Evolutionary conservation across 2,329 filamentous ascomycete species (phyloP).

Genomic region (Aspergillus terreus): DNA sequence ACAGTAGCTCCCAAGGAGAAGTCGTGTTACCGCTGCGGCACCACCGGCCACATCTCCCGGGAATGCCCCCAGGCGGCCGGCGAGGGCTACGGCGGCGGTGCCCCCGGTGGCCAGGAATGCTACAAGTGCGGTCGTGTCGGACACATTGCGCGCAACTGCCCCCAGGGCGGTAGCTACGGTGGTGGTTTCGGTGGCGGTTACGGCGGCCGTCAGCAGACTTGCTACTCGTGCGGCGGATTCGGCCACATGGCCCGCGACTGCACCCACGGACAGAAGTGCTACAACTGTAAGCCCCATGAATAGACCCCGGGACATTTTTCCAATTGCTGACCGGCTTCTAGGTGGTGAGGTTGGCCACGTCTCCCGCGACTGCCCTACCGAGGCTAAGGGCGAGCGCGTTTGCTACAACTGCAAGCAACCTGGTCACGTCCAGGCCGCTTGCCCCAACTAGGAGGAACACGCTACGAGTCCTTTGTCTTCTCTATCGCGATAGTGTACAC

Average conservation of each 20-base stretch:
- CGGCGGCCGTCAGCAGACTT: conserved; percentile 68
- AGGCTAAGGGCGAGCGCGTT: conserved; percentile 85
- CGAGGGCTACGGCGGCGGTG: conserved; percentile 44
- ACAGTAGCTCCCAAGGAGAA: conserved; percentile 83
- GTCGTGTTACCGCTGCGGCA: conserved; percentile 63
- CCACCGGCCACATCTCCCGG: conserved; percentile 85
- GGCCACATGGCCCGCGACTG: conserved; percentile 98
- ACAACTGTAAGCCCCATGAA: conserved; percentile 69
- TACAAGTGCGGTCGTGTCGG: conserved; percentile 98
- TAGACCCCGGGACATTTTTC: not conserved
- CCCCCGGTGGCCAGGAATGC: conserved; percentile 66
- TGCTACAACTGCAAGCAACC: conserved; percentile 94
- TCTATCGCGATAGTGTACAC: conserved; percentile 20
- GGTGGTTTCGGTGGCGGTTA: conserved; percentile 43
- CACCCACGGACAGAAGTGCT: conserved; percentile 99
- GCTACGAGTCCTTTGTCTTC: conserved; percentile 22
- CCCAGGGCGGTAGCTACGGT: conserved; percentile 43
- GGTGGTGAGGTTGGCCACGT: conserved; percentile 86
- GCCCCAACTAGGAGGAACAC: conserved; percentile 67
- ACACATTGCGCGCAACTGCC: conserved; percentile 77
- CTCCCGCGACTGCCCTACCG: conserved; percentile 92
- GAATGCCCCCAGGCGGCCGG: conserved; percentile 56
- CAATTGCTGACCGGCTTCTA: conserved; percentile 21
- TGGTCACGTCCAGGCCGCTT: conserved; percentile 90
- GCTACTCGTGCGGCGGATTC: conserved; percentile 96